Base-by-base conservation (phyloP, 805 yeast species). In the Yarrowia phangngaensis region DNA sequence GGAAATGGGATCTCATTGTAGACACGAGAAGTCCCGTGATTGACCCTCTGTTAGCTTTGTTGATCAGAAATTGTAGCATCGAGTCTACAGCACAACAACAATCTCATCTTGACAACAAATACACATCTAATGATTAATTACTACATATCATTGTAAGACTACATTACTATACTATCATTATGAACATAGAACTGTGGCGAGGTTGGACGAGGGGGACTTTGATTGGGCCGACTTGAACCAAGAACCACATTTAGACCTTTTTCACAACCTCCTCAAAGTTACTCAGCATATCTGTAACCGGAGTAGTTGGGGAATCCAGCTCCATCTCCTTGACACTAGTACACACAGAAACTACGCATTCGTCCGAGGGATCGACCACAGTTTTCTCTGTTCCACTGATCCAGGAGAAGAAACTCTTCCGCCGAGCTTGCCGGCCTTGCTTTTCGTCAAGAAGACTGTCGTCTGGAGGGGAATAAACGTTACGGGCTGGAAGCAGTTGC, bases 241-340 rank as follows among this genome's bases (percentile, higher is more conserved):
- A n/a, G n/a, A n/a, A n/a, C n/a, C n/a, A n/a, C n/a, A n/a, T n/a
- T 20, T 36, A 38, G 5, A 38, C 45, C 45, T 38, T 38, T 8
- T 38, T 38, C 16, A 26, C 45, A 3, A 38, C 26, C 14, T 38
- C 45, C 11, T 15, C 13, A 11, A 27, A 3, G 11, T 27, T 38
- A 17, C 22, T 19, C 45, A 38, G 26, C 17, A 38, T 38, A 13
- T 19, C 45, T 3, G 16, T 13, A 4, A 38, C 23, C 14, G 45
- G 31, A 9, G 45, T 26, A 0, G 45, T 38, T 19, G 45, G 45
- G 22, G 45, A 27, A 11, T 38, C 45, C 32, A 38, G 24, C 12
- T 38, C 45, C 6, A 13, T 19, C 4, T 13, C 31, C 8, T 13
- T 26, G 15, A 26, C 6, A 11, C 13, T 14, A 1, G 45, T 38